These are phyloP conservation scores for Cyberlindnera misumaiensis DNA, from an alignment of 805 yeast genomes.

Conservation along the genomic window DNA sequence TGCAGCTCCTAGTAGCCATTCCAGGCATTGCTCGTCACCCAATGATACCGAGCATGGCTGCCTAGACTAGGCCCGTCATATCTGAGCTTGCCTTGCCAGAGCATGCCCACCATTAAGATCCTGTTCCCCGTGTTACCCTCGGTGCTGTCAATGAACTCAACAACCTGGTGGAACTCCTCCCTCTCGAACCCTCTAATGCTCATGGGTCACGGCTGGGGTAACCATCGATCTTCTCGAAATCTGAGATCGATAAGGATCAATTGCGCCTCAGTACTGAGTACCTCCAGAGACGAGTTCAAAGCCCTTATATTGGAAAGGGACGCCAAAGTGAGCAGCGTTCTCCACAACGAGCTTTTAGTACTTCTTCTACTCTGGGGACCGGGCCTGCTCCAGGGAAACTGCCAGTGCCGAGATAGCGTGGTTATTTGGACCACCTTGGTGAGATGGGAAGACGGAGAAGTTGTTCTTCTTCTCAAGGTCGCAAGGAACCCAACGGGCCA, in stretches of 20 bases:
- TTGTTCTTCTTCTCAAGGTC: conserved; percentile 89
- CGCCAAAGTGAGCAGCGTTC: conserved; percentile 75
- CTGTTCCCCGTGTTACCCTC: too few relatives aligned
- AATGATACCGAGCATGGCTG: too few relatives aligned
- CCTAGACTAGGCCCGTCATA: too few relatives aligned
- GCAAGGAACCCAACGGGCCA: conserved; percentile 62
- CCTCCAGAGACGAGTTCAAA: conserved; percentile 82
- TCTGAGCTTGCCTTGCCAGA: too few relatives aligned
- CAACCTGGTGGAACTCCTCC: conserved; percentile 75
- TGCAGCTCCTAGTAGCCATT: too few relatives aligned
- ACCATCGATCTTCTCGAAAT: conserved; percentile 76
- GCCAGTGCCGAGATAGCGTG: conserved; percentile 96
- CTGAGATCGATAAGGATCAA: conserved; percentile 80
- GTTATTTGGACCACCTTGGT: conserved; percentile 99
- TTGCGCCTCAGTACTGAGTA: conserved; percentile 93
- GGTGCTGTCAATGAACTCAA: conserved; percentile 72
- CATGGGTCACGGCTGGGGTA: conserved; percentile 98
- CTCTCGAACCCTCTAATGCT: conserved; percentile 86
- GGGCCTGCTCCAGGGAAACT: conserved; percentile 88
- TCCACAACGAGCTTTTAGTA: conserved; percentile 80
- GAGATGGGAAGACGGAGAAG: conserved; percentile 98
- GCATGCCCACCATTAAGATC: too few relatives aligned
- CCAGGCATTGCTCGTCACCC: too few relatives aligned
- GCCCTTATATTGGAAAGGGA: conserved; percentile 56
- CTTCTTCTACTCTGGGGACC: conserved; percentile 77